Evolutionary conservation across 75 land plant species (phyloP).

Genomic region (Pinus albicaulis): DNA sequence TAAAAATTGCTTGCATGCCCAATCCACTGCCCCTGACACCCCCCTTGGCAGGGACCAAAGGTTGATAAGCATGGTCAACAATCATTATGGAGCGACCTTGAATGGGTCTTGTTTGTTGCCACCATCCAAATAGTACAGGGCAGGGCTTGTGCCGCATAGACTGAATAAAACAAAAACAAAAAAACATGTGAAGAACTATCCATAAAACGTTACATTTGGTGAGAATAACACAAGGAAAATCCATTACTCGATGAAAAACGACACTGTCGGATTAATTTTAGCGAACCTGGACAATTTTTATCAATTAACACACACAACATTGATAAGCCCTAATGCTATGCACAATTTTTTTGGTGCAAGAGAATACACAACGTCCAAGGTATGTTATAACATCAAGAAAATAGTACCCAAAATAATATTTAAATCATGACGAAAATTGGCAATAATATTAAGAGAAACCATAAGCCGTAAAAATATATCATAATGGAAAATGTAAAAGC

Average conservation of each 20-base stretch:
- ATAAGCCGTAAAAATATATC: neutral
- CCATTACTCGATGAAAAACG: neutral
- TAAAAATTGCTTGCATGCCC: constrained; percentile 14
- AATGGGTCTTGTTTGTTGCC: neutral
- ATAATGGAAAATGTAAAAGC: neutral
- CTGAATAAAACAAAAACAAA: constrained; percentile 3
- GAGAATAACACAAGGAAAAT: neutral
- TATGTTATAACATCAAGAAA: neutral
- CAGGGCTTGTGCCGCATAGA: neutral
- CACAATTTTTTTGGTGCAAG: neutral
- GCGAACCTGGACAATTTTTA: neutral
- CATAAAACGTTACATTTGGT: neutral
- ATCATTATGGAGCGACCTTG: neutral
- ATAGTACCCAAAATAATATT: neutral
- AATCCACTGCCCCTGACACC: too few relatives aligned
- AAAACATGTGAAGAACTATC: neutral
- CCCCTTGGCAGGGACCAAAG: neutral
- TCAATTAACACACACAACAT: neutral
- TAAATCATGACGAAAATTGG: neutral
- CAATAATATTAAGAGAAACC: neutral
- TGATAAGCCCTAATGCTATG: neutral
- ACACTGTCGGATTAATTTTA: neutral
- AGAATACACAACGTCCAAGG: neutral
- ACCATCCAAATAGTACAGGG: constrained; percentile 4
- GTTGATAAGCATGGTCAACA: constrained; percentile 4